Evolutionary conservation across 805 yeast genomes (phyloP), one percentile per base, ranked within the genome.

Genomic region (Candida takata): DNA sequence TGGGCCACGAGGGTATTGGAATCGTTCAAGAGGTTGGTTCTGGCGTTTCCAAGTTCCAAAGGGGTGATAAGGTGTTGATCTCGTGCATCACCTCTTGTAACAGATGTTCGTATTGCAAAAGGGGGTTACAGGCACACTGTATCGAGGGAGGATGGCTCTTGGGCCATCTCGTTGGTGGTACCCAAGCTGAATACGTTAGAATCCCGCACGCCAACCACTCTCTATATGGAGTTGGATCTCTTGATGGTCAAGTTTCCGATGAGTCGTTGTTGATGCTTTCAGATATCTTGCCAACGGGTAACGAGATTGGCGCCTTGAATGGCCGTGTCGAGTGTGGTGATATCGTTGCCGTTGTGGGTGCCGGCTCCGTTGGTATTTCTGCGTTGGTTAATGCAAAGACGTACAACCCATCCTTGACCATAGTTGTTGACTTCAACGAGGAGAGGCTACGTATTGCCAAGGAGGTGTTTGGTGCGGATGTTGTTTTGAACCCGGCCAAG

Each of bases 1-100:
- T 78, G 48, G 84, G 84, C 18, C 84, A 77, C 49, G 84, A 78
- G 53, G 77, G 79, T 34, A 60, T 79, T 17, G 79, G 81, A 21
- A 49, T 64, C 27, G 72, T 78, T 30, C 58, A 64, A 29, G 61
- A 68, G 37, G 61, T 68, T 27, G 84, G 84, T 14, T 28, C 63
- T 0, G 62, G 41, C 1, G 82, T 77, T 21, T 57, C 58, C 8
- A 58, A 63, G 8, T 65, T 78, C 54, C 69, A 71, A 40, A 57
- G 56, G 10, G 81, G 80, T 38, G 84, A 78, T 51, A 66, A 62
- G 37, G 80, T 76, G 27, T 65, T 77, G 44, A 77, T 74, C 40
- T 78, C 84, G 1, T 81, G 85, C 52, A 70, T 79, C 48, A 77
- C 82, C 8, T 63, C 80, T 9, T 73, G 84, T 54, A 74, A 74